These are phyloP conservation scores for Collybia mongolica DNA, from an alignment of 768 basidiomycete species.

Conservation along the genomic window DNA sequence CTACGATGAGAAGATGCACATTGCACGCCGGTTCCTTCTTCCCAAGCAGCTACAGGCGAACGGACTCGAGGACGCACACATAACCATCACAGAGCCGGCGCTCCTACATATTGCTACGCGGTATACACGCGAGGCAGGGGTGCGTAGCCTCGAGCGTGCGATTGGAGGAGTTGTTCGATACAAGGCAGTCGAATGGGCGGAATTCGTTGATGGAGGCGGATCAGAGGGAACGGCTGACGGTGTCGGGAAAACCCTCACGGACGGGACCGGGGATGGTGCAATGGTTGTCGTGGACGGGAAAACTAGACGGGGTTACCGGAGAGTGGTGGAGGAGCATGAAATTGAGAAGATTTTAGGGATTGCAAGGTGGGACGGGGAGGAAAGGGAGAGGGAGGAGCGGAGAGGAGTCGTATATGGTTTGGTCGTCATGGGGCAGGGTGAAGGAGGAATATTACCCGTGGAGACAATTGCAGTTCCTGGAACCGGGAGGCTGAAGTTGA, in stretches of 20 bases:
- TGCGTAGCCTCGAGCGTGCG: constrained; percentile 85
- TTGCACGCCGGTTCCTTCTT: constrained; percentile 82
- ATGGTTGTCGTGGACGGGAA: constrained; percentile 13
- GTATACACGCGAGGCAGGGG: constrained; percentile 91
- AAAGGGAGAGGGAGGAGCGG: constrained; percentile 70
- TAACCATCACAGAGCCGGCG: constrained; percentile 68
- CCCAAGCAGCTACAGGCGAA: constrained; percentile 87
- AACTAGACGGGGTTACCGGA: constrained; percentile 45
- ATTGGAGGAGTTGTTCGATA: constrained; percentile 86
- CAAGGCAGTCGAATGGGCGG: constrained; percentile 92
- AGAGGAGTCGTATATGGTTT: constrained; percentile 83
- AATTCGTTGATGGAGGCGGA: constrained; percentile 47
- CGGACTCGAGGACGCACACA: constrained; percentile 59
- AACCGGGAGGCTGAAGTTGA: constrained; percentile 68
- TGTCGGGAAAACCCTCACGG: constrained; percentile 8
- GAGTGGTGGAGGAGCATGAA: constrained; percentile 63
- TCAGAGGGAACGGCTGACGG: constrained; percentile 10
- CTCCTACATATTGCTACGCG: constrained; percentile 70
- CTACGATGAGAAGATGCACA: constrained; percentile 88
- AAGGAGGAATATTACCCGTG: constrained; percentile 82
- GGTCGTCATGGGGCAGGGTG: constrained; percentile 86
- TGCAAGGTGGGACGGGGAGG: constrained; percentile 77
- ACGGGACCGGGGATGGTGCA: constrained; percentile 15
- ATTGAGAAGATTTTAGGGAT: constrained; percentile 85
- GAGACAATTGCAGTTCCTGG: constrained; percentile 84